These are phyloP conservation scores for Lophiotrema nucula DNA, from an alignment of 495 filamentous ascomycete species.

Conservation along the genomic window DNA sequence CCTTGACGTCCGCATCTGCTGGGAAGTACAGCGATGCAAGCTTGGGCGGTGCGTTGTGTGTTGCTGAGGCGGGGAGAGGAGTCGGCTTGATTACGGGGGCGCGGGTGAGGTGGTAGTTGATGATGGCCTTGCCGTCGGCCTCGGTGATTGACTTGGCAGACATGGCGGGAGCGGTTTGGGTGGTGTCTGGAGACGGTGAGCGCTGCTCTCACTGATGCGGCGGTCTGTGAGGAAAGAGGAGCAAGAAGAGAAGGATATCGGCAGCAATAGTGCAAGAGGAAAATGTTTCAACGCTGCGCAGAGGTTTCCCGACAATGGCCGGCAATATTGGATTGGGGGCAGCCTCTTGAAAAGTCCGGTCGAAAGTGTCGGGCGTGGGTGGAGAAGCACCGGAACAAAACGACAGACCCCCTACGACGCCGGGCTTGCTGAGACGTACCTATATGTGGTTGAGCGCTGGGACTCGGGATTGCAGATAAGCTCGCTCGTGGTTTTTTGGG, in stretches of 20 bases:
- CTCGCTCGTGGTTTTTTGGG: constrained; percentile 4
- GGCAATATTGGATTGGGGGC: neutral
- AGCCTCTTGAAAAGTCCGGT: constrained; percentile 12
- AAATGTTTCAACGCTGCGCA: neutral
- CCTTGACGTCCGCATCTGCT: constrained; percentile 75
- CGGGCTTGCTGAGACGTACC: constrained; percentile 27
- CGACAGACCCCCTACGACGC: neutral
- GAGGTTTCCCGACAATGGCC: constrained; percentile 14
- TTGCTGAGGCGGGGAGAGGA: constrained; percentile 77
- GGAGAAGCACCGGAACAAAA: constrained; percentile 6
- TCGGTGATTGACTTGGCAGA: constrained; percentile 98
- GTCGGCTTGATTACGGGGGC: constrained; percentile 97
- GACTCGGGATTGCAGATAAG: constrained; percentile 5
- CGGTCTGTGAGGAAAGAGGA: constrained; percentile 10
- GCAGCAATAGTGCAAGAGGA: neutral
- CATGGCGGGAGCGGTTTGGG: constrained; percentile 53
- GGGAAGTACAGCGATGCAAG: constrained; percentile 93
- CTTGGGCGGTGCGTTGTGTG: constrained; percentile 88
- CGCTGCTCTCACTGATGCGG: no score
- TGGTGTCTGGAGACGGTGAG: constrained; percentile 71
- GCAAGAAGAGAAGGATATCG: constrained; percentile 8
- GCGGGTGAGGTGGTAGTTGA: constrained; percentile 99
- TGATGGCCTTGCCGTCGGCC: constrained; percentile 99
- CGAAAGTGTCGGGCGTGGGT: constrained; percentile 1
- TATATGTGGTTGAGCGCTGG: constrained; percentile 26